Evolutionary conservation across 768 basidiomycete species (phyloP).

Genomic region (Pulveroboletus sp.): DNA sequence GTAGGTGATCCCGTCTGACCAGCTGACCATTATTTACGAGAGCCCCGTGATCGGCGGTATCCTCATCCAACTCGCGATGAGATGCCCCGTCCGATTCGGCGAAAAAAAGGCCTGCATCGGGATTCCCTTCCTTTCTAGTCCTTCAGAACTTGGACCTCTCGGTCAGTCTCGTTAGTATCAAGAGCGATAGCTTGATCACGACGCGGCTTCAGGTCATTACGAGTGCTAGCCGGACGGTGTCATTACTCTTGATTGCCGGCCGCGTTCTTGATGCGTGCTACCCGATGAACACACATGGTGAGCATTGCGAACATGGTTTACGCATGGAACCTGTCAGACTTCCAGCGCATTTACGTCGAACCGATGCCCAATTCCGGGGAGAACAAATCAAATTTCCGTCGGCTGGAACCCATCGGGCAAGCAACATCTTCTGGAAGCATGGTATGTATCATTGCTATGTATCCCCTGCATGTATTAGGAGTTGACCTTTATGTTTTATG

Average conservation of each 20-base stretch:
- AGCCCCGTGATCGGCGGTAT: constrained; percentile 24
- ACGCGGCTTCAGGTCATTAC: background rate
- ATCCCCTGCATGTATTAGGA: background rate
- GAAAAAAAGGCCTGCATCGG: background rate
- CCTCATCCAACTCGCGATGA: constrained; percentile 2
- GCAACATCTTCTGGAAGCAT: constrained; percentile 10
- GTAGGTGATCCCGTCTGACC: background rate
- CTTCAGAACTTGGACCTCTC: background rate
- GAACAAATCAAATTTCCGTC: constrained; percentile 10
- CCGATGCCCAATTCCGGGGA: constrained; percentile 1
- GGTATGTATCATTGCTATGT: background rate
- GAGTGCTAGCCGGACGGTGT: no score
- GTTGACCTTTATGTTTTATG: background rate
- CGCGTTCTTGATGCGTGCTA: no score
- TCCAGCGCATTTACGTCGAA: constrained; percentile 1
- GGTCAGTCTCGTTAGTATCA: background rate
- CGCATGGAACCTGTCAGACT: background rate
- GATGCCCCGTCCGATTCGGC: constrained; percentile 19
- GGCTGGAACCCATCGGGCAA: constrained; percentile 7
- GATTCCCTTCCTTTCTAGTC: constrained; percentile 6
- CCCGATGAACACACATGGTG: background rate
- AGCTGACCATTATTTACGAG: constrained; percentile 3
- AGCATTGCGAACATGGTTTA: no score
- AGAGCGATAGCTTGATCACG: background rate
- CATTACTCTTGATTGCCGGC: no score